Base-by-base conservation (phyloP, 129 eudicot genomes). In the Lonicera japonica region DNA sequence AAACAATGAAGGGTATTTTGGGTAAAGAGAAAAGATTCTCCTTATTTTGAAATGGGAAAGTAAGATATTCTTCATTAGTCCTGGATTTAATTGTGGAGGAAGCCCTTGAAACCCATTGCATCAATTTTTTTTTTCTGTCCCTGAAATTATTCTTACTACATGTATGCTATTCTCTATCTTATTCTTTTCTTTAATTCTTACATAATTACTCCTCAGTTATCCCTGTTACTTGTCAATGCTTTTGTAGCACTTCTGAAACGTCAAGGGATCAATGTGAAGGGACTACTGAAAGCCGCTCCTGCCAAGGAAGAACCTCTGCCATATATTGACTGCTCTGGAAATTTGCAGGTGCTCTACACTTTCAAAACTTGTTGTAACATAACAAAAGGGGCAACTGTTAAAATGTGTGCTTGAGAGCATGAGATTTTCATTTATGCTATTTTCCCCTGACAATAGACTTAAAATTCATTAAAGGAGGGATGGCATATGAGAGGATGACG, bases 251-350 rank as follows among this genome's bases (percentile, higher is more conserved):
- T 90, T 62, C 71, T 91, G 38, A 82, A 73, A 81, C 85, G 96
- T 40, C 94, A 80, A 86, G 97, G 97, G 72, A 41, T 91, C 2
- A 75, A 91, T 60, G 95, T 87, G 66, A 87, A 84, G 81, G 97
- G 97, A 60, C 80, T 91, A 21, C 20, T 80, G 70, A 91, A 91
- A 80, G 75, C 87, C 7, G 66, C 82, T 50, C 82, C 96, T 38
- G 60, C 79, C 61, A 79, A 72, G 77, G 97, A 91, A 63, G 97
- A 91, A 60, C 76, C 87, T 43, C 88, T 77, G 69, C 82, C 70
- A 19, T 64, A 79, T 70, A 84, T 91, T 45, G 97, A 91, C 41
- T 91, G 97, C 77, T 87, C 95, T 16, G 97, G 97, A 59, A 73
- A 54, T 77, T 80, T 91, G 69, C 95, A 91, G 97, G 97, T 90